Percentiles rank a stretch among this genome's conserved stretches.
Evolutionary conservation across 169 alveolate genomes (phyloP).

Genomic region (Plasmodium gaboni): DNA sequence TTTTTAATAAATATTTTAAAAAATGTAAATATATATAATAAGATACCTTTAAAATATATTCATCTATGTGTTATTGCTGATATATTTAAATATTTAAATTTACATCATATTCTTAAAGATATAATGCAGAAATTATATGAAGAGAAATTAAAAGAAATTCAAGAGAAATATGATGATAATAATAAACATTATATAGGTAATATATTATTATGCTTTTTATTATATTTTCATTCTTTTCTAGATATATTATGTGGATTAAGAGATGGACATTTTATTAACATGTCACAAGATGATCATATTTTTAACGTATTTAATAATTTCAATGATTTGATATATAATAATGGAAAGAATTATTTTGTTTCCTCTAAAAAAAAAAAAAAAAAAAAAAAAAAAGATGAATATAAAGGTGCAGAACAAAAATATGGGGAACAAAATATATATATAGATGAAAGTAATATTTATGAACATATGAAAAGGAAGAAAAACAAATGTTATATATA

Average conservation of each 20-base stretch:
- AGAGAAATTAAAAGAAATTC: conserved; percentile 22
- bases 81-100: conserved; percentile 40
- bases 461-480: not conserved
- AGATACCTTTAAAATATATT: conserved; percentile 57
- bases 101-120: conserved; percentile 31
- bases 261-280: conserved; percentile 25
- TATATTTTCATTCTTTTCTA: conserved; percentile 41
- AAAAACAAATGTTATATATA: conserved; percentile 3
- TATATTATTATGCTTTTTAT: conserved; percentile 20
- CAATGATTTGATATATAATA: conserved; percentile 17
- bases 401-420: not conserved
- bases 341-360: no score
- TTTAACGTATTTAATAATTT: conserved; percentile 42
- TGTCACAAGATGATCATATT: not conserved
- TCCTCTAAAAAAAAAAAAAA: conserved; percentile 3
- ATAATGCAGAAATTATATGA: conserved; percentile 38
- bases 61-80: conserved; percentile 56
- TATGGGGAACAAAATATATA: not conserved
- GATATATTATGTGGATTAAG: conserved; percentile 43
- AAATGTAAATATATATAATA: conserved; percentile 10
- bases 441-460: not conserved
- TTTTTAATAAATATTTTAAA: conserved; percentile 20
- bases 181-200: conserved; percentile 16
- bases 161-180: conserved; percentile 28
- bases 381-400: not conserved